Percentiles rank a stretch among this genome's conserved stretches.
Evolutionary conservation across 2,329 filamentous ascomycete species (phyloP).

Genomic region (Lecanicillium sp.): DNA sequence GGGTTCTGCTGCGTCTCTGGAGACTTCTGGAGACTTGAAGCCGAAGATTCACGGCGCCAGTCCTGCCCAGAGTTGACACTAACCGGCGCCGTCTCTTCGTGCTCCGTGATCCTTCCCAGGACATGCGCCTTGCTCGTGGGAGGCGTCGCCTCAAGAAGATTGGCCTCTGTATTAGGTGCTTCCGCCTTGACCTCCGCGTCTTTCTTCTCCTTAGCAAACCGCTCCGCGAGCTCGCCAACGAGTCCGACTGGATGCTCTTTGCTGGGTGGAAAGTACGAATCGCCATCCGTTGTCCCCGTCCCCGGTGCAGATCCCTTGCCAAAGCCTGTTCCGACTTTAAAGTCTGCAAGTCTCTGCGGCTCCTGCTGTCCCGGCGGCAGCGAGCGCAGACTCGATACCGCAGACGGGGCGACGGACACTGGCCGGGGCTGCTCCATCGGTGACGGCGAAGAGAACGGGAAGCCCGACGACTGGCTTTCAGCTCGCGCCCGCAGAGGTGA

Average conservation of each 20-base stretch:
- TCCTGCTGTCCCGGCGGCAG: not conserved
- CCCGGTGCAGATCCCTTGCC: too few relatives aligned
- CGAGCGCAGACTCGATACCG: too few relatives aligned
- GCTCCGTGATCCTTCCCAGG: constrained; percentile 23
- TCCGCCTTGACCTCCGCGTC: too few relatives aligned
- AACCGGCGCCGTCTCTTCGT: constrained; percentile 14
- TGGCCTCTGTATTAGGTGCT: not conserved
- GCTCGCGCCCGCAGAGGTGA: constrained; percentile 2
- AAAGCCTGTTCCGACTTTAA: not conserved
- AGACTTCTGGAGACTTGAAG: constrained; percentile 14
- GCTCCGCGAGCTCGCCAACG: not conserved
- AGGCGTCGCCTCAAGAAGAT: not conserved
- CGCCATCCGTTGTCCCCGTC: not conserved
- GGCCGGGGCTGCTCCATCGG: not conserved
- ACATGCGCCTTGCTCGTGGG: constrained; percentile 10
- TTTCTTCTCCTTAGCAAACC: constrained; percentile 2
- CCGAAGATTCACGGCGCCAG: constrained; percentile 18
- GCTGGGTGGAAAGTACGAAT: not conserved
- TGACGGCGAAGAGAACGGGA: not conserved
- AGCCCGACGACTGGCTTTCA: not conserved
- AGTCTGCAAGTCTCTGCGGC: not conserved
- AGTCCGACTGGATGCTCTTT: constrained; percentile 2
- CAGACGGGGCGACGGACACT: too few relatives aligned
- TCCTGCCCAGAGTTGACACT: not conserved
- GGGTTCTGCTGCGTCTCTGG: not conserved